Evolutionary conservation across 2,329 filamentous ascomycete species (phyloP).

Genomic region (Xylaria sp.): DNA sequence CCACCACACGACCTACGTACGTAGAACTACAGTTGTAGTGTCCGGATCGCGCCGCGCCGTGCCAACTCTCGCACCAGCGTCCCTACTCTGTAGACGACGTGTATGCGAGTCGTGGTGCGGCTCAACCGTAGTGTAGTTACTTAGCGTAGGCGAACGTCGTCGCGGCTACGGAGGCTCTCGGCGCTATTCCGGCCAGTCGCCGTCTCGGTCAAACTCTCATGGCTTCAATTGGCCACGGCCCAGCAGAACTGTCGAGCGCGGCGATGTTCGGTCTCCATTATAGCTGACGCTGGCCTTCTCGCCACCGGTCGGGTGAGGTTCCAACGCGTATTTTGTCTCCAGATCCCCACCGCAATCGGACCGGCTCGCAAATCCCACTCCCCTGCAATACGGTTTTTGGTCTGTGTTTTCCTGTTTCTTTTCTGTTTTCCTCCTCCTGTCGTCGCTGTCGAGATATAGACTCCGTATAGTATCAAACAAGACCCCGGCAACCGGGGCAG

Average conservation of each 20-base stretch:
- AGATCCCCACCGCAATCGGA: slow-evolving; percentile 36
- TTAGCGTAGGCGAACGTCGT: not conserved
- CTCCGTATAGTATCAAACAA: not conserved
- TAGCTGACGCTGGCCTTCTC: slow-evolving; percentile 6
- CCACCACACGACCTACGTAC: too few relatives aligned
- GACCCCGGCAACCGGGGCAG: too few relatives aligned
- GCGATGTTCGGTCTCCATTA: slow-evolving; percentile 22
- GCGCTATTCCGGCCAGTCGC: slow-evolving; percentile 37
- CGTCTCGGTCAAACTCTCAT: slow-evolving; percentile 18
- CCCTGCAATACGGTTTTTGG: slow-evolving; percentile 16
- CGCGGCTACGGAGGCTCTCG: slow-evolving; percentile 25
- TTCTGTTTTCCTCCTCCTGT: too few relatives aligned
- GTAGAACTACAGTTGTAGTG: too few relatives aligned
- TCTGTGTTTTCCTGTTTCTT: not conserved
- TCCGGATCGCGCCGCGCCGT: not conserved
- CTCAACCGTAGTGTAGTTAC: slow-evolving; percentile 25
- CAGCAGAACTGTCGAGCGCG: slow-evolving; percentile 15
- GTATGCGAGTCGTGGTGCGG: slow-evolving; percentile 24
- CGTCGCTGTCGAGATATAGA: too few relatives aligned
- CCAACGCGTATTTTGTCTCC: slow-evolving; percentile 19
- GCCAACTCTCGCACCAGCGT: too few relatives aligned
- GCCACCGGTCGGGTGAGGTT: slow-evolving; percentile 18
- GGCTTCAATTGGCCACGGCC: slow-evolving; percentile 25
- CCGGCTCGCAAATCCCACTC: slow-evolving; percentile 28
- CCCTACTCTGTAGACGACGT: too few relatives aligned